Evolutionary conservation across 2,329 filamentous ascomycete genomes (phyloP).

Genomic region (Xylariaceae sp.): DNA sequence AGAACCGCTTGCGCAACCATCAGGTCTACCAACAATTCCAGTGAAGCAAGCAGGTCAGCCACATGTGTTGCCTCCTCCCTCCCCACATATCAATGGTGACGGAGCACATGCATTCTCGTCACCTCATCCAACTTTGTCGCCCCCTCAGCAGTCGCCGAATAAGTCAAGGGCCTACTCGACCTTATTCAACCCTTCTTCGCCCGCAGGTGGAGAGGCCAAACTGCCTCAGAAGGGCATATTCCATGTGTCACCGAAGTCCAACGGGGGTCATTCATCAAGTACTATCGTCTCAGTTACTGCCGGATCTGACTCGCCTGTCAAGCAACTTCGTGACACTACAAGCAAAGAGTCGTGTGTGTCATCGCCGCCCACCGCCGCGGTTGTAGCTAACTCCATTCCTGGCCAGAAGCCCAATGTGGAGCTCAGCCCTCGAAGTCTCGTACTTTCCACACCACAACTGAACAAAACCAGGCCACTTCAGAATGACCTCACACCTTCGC

Average conservation of each 20-base stretch:
- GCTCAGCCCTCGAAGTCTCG: slow-evolving; percentile 10
- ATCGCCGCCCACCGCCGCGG: slow-evolving; percentile 4
- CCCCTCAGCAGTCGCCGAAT: slow-evolving; percentile 36
- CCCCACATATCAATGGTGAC: slow-evolving; percentile 26
- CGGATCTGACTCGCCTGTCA: slow-evolving; percentile 24
- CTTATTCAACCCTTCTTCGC: slow-evolving; percentile 30
- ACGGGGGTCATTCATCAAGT: slow-evolving; percentile 9
- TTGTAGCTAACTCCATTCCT: slow-evolving; percentile 17
- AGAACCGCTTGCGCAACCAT: slow-evolving; percentile 10
- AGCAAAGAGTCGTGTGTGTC: slow-evolving; percentile 3
- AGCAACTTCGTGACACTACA: slow-evolving; percentile 20
- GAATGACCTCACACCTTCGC: slow-evolving; percentile 32
- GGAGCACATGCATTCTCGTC: slow-evolving; percentile 38
- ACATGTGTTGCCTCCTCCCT: slow-evolving; percentile 20
- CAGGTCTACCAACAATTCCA: slow-evolving; percentile 19
- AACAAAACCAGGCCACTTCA: slow-evolving; percentile 23
- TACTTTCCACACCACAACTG: slow-evolving; percentile 30
- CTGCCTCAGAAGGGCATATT: slow-evolving; percentile 29
- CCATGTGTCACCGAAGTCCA: slow-evolving; percentile 22
- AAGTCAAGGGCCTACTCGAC: slow-evolving; percentile 36
- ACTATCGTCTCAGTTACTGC: slow-evolving; percentile 15
- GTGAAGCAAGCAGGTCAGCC: slow-evolving; percentile 23
- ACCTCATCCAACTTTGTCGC: slow-evolving; percentile 37
- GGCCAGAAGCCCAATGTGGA: slow-evolving; percentile 19
- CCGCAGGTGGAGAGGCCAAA: slow-evolving; percentile 18